Evolutionary conservation across 345 rosid species (phyloP).

Genomic region (Microcos paniculata): DNA sequence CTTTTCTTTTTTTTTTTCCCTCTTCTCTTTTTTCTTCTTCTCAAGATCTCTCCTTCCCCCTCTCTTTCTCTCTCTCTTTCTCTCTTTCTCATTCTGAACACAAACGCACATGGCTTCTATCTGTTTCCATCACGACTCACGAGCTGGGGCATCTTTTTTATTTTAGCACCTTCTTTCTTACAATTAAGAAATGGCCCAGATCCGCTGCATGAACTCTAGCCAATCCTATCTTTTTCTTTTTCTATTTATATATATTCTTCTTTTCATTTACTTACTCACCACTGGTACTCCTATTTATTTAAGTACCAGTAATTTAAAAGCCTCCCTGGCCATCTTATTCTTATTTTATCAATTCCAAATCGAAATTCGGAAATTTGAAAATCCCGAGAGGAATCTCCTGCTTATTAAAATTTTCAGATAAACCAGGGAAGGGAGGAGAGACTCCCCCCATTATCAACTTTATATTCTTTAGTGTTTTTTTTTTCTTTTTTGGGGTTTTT

Average conservation of each 20-base stretch:
- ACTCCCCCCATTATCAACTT: background rate
- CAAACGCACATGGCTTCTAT: constrained; percentile 11
- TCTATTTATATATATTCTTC: background rate
- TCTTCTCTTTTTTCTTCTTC: background rate
- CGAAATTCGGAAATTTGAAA: constrained; percentile 44
- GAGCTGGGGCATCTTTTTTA: constrained; percentile 41
- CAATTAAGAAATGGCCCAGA: constrained; percentile 31
- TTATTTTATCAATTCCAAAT: constrained; percentile 26
- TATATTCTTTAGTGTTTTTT: background rate
- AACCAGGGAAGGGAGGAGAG: background rate
- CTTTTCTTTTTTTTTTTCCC: too few species aligned
- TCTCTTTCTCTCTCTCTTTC: background rate
- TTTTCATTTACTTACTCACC: background rate
- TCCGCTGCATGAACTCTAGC: constrained; percentile 59
- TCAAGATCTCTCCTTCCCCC: background rate
- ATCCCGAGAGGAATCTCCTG: constrained; percentile 47
- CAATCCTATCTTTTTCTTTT: constrained; percentile 24
- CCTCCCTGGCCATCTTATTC: constrained; percentile 1
- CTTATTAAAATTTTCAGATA: background rate
- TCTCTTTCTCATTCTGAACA: background rate
- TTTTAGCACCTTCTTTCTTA: background rate
- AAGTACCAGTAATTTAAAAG: background rate
- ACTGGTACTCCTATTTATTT: background rate
- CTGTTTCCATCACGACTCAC: constrained; percentile 37
- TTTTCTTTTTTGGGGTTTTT: background rate